These are phyloP conservation scores for Hanseniaspora gamundiae DNA, from an alignment of 1,139 yeast genomes.

Conservation along the genomic window DNA sequence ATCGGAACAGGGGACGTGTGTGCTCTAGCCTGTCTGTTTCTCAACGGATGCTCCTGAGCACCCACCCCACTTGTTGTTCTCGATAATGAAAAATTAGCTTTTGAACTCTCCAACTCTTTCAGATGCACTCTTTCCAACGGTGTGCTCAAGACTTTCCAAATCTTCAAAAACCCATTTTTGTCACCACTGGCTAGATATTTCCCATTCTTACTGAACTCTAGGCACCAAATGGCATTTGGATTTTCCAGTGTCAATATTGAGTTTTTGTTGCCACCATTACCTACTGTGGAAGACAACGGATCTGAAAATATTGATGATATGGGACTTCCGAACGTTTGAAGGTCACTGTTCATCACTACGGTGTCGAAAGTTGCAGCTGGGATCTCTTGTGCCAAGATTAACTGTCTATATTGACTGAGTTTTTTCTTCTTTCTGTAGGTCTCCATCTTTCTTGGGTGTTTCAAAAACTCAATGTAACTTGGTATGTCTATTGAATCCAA, in stretches of 20 bases:
- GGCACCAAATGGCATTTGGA: constrained; percentile 48
- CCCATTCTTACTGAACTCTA: constrained; percentile 71
- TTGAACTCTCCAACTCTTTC: constrained; percentile 14
- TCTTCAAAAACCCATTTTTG: constrained; percentile 48
- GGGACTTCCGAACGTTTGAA: too few species aligned
- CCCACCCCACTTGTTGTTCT: too few species aligned
- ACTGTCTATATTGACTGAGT: constrained; percentile 36
- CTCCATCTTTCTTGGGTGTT: constrained; percentile 43
- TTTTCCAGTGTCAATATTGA: background rate
- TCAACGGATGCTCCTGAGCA: too few species aligned
- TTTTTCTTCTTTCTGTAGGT: constrained; percentile 34
- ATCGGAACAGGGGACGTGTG: background rate
- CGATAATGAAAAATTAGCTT: too few species aligned
- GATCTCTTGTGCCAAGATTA: constrained; percentile 77
- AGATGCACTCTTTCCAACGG: constrained; percentile 47
- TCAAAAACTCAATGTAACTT: constrained; percentile 29
- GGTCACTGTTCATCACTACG: too few species aligned
- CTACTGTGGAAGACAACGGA: constrained; percentile 8
- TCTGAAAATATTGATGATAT: constrained; percentile 2
- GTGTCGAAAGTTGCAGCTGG: too few species aligned
- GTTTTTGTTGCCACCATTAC: constrained; percentile 9
- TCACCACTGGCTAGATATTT: constrained; percentile 78
- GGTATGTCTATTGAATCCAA: constrained; percentile 21
- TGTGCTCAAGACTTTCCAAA: constrained; percentile 74
- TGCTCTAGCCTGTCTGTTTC: background rate